Evolutionary conservation across 352 stramenopile species (phyloP).

Genomic region (Globisporangium viniferum): DNA sequence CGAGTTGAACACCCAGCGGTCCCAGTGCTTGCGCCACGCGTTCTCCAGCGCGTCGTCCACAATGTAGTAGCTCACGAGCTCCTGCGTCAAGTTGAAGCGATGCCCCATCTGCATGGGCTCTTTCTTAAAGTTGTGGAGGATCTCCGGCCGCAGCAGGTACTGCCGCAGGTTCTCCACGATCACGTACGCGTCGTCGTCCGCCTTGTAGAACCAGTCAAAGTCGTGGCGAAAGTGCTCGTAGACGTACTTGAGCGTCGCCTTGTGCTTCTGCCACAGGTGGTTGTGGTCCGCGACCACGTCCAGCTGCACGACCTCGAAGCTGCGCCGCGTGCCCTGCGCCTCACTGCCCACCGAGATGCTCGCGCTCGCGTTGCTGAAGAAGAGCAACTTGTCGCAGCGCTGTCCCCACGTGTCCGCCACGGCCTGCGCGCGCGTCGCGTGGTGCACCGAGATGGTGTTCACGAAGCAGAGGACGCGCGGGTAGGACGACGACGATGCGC

Average conservation of each 20-base stretch:
- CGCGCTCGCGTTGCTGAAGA: conserved; percentile 77
- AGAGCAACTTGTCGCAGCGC: conserved; percentile 74
- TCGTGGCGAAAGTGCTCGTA: conserved; percentile 69
- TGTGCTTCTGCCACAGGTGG: conserved; percentile 84
- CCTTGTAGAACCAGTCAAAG: conserved; percentile 88
- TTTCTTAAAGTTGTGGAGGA: conserved; percentile 43
- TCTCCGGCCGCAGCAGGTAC: conserved; percentile 63
- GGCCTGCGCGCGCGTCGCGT: conserved; percentile 51
- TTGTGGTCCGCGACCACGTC: conserved; percentile 75
- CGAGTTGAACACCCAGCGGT: conserved; percentile 81
- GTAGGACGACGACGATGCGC: conserved; percentile 18
- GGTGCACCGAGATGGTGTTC: conserved; percentile 77
- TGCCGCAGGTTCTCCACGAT: conserved; percentile 70
- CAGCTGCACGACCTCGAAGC: conserved; percentile 63
- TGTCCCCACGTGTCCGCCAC: conserved; percentile 81
- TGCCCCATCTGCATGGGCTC: conserved; percentile 82
- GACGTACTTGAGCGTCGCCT: conserved; percentile 66
- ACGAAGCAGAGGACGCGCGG: conserved; percentile 76
- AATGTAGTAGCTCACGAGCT: conserved; percentile 77
- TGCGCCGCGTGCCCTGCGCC: conserved; percentile 8
- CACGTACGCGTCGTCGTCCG: conserved; percentile 82
- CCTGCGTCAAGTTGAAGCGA: conserved; percentile 69
- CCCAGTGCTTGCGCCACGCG: conserved; percentile 52
- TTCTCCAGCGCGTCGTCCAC: conserved; percentile 53
- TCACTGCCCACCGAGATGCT: conserved; percentile 37